Percentiles rank a stretch among this genome's conserved stretches.
Evolutionary conservation across 2,329 filamentous ascomycete species (phyloP).

Genomic region (Fusarium sp.): DNA sequence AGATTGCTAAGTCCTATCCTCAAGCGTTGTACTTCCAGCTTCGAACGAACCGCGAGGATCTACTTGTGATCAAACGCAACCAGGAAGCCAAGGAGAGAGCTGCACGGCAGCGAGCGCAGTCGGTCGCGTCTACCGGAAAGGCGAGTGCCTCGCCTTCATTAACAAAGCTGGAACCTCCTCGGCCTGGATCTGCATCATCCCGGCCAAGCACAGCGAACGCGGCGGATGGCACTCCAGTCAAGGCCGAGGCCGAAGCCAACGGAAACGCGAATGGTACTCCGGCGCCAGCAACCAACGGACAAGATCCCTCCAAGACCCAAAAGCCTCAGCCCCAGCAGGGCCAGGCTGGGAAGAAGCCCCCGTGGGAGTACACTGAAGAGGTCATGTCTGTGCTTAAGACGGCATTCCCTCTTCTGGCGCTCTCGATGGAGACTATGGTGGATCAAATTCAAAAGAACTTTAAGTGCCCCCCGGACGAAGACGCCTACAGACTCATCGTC

Average conservation of each 20-base stretch:
- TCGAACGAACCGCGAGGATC: slow-evolving; percentile 92
- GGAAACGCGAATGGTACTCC: slow-evolving; percentile 42
- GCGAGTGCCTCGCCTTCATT: slow-evolving; percentile 60
- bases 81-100: slow-evolving; percentile 80
- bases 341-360: slow-evolving; percentile 74
- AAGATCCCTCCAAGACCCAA: slow-evolving; percentile 40
- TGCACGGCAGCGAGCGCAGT: slow-evolving; percentile 62
- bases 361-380: slow-evolving; percentile 97
- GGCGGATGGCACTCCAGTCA: slow-evolving; percentile 55
- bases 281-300: slow-evolving; percentile 43
- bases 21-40: slow-evolving; percentile 97
- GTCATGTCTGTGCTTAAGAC: slow-evolving; percentile 97
- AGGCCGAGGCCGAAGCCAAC: slow-evolving; percentile 57
- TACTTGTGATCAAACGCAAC: slow-evolving; percentile 89
- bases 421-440: slow-evolving; percentile 99
- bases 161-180: slow-evolving; percentile 64
- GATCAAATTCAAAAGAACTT: slow-evolving; percentile 99
- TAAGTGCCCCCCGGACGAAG: slow-evolving; percentile 98
- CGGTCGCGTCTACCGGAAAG: slow-evolving; percentile 58
- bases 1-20: slow-evolving; percentile 95
- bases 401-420: slow-evolving; percentile 91
- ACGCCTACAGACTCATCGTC: slow-evolving; percentile 97
- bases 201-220: slow-evolving; percentile 65
- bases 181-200: slow-evolving; percentile 54
- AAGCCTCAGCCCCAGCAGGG: slow-evolving; percentile 34